These are phyloP conservation scores for Sphagnum contortum DNA, from an alignment of 225 moss, liverwort and hornwort species.

Conservation along the genomic window DNA sequence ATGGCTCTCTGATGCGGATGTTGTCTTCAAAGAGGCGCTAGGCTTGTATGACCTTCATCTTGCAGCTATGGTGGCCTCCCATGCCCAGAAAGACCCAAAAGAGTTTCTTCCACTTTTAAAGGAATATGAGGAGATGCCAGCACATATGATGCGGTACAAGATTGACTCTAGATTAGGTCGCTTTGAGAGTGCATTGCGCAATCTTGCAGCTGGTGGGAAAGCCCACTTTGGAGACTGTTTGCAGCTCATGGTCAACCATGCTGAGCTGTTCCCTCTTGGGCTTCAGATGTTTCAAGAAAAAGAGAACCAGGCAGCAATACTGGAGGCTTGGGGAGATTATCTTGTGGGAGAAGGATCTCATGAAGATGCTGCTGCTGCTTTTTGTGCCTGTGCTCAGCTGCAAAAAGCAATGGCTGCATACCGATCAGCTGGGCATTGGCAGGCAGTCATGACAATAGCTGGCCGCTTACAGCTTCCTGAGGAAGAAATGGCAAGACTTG, in stretches of 20 bases:
- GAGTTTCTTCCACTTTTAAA: conserved; percentile 87
- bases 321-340: conserved; percentile 91
- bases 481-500: conserved; percentile 36
- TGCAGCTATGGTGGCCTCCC: conserved; percentile 95
- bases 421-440: conserved; percentile 80
- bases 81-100: conserved; percentile 94
- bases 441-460: conserved; percentile 77
- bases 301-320: conserved; percentile 25
- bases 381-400: conserved; percentile 66
- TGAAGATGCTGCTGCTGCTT: conserved; percentile 84
- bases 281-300: conserved; percentile 53
- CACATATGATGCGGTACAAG: conserved; percentile 64
- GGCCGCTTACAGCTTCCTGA: conserved; percentile 49
- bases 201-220: conserved; percentile 68
- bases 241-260: conserved; percentile 56
- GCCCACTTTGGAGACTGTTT: conserved; percentile 59
- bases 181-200: conserved; percentile 67
- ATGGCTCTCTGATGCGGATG: conserved; percentile 90
- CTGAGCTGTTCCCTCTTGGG: conserved; percentile 56
- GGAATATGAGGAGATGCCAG: conserved; percentile 76
- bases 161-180: conserved; percentile 81
- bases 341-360: conserved; percentile 62
- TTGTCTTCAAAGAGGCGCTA: conserved; percentile 73
- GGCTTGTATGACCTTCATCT: conserved; percentile 92
- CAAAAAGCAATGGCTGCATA: conserved; percentile 65